Conservation (phyloP, 768 basidiomycete genomes). For the Filobasidium floriforme region DNA sequence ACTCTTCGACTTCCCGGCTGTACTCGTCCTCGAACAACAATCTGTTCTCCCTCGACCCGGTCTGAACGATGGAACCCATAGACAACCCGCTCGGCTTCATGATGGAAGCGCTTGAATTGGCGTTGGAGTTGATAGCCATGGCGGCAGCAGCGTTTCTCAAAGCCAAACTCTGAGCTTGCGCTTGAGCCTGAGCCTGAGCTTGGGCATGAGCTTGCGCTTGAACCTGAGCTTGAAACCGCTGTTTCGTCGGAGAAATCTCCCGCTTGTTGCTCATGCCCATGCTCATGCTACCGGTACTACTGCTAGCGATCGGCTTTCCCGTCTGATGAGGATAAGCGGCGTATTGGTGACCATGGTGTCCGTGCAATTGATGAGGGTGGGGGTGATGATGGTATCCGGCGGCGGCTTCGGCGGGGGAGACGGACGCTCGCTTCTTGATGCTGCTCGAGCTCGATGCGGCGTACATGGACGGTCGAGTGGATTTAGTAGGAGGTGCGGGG, state of each 20-base stretch:
- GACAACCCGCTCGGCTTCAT: constrained; percentile 7
- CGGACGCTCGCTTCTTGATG: constrained; percentile 20
- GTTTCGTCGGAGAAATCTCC: constrained; percentile 4
- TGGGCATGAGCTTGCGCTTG: constrained; percentile 4
- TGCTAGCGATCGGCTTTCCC: constrained; percentile 12
- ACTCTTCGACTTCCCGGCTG: constrained; percentile 77
- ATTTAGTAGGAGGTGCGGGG: constrained; percentile 29
- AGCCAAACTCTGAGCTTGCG: background rate
- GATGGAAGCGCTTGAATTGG: constrained; percentile 4
- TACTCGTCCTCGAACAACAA: constrained; percentile 91
- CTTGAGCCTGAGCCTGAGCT: background rate
- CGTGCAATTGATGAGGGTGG: constrained; percentile 16
- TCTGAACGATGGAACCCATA: background rate
- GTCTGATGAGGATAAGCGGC: background rate
- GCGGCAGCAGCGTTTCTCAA: background rate
- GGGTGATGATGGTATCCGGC: constrained; percentile 12
- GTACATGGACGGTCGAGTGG: constrained; percentile 27
- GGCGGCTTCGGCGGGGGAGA: constrained; percentile 24
- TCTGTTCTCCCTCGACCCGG: constrained; percentile 37
- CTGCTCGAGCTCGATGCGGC: constrained; percentile 21
- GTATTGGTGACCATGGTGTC: constrained; percentile 15
- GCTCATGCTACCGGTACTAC: constrained; percentile 14
- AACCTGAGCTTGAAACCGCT: background rate
- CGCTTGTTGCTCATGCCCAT: constrained; percentile 4
- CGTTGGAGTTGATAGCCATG: constrained; percentile 8